These are phyloP conservation scores for Sicyos edulis DNA, from an alignment of 306 rosid genomes.

Conservation along the genomic window DNA sequence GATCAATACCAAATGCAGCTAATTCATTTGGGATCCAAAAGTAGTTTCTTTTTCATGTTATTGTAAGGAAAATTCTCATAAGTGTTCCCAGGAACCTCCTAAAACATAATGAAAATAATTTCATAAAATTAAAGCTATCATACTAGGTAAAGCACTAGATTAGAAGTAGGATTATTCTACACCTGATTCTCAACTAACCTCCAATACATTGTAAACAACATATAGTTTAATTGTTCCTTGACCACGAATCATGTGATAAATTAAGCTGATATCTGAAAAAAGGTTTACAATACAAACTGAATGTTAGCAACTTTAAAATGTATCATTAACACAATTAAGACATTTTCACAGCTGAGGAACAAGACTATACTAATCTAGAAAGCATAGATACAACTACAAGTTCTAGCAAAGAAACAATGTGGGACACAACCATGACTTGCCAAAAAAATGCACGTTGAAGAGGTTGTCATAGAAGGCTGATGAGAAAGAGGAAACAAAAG, in stretches of 20 bases:
- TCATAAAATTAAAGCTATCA: constrained; percentile 17
- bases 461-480: constrained; percentile 8
- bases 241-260: constrained; percentile 99
- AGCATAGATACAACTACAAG: background rate
- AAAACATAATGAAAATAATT: no score
- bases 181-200: constrained; percentile 47
- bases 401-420: constrained; percentile 5
- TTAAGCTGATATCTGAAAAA: constrained; percentile 86
- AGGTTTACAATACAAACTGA: constrained; percentile 15
- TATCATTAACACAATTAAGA: constrained; percentile 2
- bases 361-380: background rate
- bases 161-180: constrained; percentile 20
- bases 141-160: constrained; percentile 12
- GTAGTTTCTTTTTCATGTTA: no score
- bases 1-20: no score
- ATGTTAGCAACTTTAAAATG: constrained; percentile 11
- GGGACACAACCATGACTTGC: background rate
- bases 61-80: no score
- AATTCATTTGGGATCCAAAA: no score
- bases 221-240: constrained; percentile 92
- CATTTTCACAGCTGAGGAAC: background rate
- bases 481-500: background rate
- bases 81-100: no score
- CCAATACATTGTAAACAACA: constrained; percentile 91
- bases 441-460: background rate